phyloP scores from a whole-genome alignment of 2,329 filamentous ascomycete species.

The Sporothrix brasiliensis region DNA sequence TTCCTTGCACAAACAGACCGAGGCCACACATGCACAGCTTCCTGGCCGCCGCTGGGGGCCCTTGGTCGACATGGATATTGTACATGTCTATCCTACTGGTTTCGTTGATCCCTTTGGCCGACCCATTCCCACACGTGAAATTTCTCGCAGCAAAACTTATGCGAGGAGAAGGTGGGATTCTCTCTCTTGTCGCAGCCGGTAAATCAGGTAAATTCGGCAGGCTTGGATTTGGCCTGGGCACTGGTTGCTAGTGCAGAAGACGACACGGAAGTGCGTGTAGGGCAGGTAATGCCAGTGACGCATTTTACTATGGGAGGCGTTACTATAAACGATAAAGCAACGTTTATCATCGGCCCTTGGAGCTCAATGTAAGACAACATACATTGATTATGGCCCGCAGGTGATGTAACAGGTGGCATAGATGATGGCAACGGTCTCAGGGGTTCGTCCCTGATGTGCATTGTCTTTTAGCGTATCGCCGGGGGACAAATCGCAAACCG shows the following conservation, averaged over 20 bases:
- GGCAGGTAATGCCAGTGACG: conserved; percentile 87
- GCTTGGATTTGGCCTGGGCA: conserved; percentile 91
- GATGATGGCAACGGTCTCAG: conserved; percentile 98
- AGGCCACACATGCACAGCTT: conserved; percentile 65
- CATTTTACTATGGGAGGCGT: conserved; percentile 99
- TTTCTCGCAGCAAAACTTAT: conserved; percentile 98
- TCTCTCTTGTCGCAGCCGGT: conserved; percentile 90
- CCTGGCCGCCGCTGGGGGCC: conserved; percentile 79
- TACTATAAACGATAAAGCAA: conserved; percentile 97
- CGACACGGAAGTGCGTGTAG: conserved; percentile 88
- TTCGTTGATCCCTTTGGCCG: conserved; percentile 95
- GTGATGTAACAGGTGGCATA: conserved; percentile 95
- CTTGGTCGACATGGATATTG: conserved; percentile 99
- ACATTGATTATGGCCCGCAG: conserved; percentile 91
- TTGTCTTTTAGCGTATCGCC: conserved; percentile 96
- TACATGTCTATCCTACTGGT: conserved; percentile 97
- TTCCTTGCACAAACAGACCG: conserved; percentile 80
- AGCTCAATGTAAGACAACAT: conserved; percentile 76
- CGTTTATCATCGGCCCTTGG: conserved; percentile 70
- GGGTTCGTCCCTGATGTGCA: conserved; percentile 93
- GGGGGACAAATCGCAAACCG: conserved; percentile 82
- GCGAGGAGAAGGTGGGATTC: conserved; percentile 94
- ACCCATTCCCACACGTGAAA: conserved; percentile 87
- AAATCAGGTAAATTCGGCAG: conserved; percentile 95
- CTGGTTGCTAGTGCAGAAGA: conserved; percentile 55